Conservation (phyloP, 768 basidiomycete species). For the Mycena indigotica region DNA sequence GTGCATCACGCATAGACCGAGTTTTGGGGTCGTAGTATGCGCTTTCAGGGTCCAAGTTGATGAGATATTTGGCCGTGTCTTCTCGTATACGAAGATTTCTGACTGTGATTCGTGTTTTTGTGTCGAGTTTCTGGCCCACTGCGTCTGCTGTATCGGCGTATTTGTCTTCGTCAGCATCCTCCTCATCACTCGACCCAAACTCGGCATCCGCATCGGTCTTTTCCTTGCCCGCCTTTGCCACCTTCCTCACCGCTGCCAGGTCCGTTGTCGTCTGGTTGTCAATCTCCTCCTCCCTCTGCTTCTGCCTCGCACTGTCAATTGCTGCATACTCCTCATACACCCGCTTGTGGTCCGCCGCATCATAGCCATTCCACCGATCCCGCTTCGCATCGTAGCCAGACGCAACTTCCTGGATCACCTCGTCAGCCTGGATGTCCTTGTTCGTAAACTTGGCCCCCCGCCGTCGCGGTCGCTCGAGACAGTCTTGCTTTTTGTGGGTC, state of each 20-base stretch:
- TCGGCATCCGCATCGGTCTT: slow-evolving; percentile 83
- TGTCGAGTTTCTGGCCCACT: slow-evolving; percentile 96
- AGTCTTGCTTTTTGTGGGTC: slow-evolving; percentile 89
- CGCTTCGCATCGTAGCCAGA: slow-evolving; percentile 90
- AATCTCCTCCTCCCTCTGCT: slow-evolving; percentile 93
- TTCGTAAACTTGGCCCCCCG: slow-evolving; percentile 93
- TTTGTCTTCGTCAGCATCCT: slow-evolving; percentile 96
- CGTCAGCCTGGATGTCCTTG: slow-evolving; percentile 88
- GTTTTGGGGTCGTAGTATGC: slow-evolving; percentile 99
- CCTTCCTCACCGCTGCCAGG: slow-evolving; percentile 86
- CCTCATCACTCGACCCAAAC: slow-evolving; percentile 95
- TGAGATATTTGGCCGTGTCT: slow-evolving; percentile 98
- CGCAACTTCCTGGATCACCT: slow-evolving; percentile 79
- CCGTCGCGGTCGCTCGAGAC: slow-evolving; percentile 94
- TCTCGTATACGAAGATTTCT: slow-evolving; percentile 98
- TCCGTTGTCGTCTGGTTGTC: slow-evolving; percentile 96
- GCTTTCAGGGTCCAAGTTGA: slow-evolving; percentile 92
- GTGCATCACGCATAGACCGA: slow-evolving; percentile 98
- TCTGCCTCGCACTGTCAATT: slow-evolving; percentile 86
- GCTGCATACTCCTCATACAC: slow-evolving; percentile 95
- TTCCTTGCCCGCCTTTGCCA: slow-evolving; percentile 90
- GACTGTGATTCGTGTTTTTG: slow-evolving; percentile 97
- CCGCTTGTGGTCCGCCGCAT: slow-evolving; percentile 79
- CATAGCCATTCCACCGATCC: slow-evolving; percentile 98
- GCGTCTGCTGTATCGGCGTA: slow-evolving; percentile 98